phyloP scores from a whole-genome alignment of 2,329 filamentous ascomycete genomes.

The Anisogramma anomala region DNA sequence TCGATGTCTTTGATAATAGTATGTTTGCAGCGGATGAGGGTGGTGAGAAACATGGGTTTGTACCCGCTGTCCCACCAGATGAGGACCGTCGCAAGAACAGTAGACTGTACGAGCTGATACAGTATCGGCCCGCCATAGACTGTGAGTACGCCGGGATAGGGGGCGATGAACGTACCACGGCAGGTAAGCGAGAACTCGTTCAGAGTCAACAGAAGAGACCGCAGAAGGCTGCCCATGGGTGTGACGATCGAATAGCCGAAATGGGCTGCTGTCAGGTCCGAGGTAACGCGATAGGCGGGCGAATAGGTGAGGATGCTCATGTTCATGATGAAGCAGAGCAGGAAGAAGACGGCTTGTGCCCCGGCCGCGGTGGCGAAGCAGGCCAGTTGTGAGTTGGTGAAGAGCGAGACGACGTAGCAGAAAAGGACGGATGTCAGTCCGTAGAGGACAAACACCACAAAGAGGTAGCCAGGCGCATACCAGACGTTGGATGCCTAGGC shows the following conservation, averaged over 20 bases:
- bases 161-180: constrained; percentile 47
- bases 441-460: constrained; percentile 69
- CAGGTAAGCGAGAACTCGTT: constrained; percentile 80
- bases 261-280: constrained; percentile 55
- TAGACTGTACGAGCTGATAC: constrained; percentile 65
- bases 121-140: constrained; percentile 77
- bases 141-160: constrained; percentile 57
- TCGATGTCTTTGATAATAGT: constrained; percentile 11
- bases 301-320: constrained; percentile 64
- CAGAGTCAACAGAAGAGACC: constrained; percentile 63
- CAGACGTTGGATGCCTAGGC: constrained; percentile 43
- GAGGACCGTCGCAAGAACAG: constrained; percentile 59
- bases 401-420: constrained; percentile 71
- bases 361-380: constrained; percentile 59
- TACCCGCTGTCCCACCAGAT: constrained; percentile 74
- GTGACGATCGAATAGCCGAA: constrained; percentile 64
- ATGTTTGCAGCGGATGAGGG: constrained; percentile 26
- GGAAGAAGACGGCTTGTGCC: constrained; percentile 59
- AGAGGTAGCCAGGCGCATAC: constrained; percentile 72
- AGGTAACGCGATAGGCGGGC: constrained; percentile 57
- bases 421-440: constrained; percentile 66
- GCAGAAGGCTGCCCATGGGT: constrained; percentile 64
- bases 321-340: constrained; percentile 62
- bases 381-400: constrained; percentile 24
- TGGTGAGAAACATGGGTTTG: constrained; percentile 40